A percentile compares a stretch with the other conserved stretches of the same genome.
These are phyloP conservation scores for Thuidium tamariscinum DNA, from an alignment of 225 moss, liverwort and hornwort species.

Conservation along the genomic window DNA sequence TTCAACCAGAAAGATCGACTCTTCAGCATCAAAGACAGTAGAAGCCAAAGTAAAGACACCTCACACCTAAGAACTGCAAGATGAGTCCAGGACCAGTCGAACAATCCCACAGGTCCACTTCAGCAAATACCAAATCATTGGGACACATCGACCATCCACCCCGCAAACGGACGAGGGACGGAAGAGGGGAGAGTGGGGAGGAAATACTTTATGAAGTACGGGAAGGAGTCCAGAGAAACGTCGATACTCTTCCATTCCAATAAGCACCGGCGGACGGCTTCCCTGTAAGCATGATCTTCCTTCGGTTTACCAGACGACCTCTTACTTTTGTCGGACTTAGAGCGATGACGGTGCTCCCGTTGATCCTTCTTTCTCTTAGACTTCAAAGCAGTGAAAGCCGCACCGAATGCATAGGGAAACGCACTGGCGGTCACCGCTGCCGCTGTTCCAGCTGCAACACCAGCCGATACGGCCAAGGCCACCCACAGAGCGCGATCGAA, in stretches of 20 bases:
- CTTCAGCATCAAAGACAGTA: neutral
- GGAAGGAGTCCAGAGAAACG: slow-evolving; percentile 73
- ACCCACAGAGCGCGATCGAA: slow-evolving; percentile 72
- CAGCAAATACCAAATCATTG: neutral
- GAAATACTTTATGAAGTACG: slow-evolving; percentile 73
- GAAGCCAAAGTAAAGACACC: neutral
- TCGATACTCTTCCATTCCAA: slow-evolving; percentile 83
- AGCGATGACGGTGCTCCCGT: slow-evolving; percentile 81
- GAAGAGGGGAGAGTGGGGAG: neutral
- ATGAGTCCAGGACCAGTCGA: neutral
- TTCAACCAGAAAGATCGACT: neutral
- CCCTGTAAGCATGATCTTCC: slow-evolving; percentile 76
- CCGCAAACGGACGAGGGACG: neutral
- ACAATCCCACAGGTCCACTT: neutral
- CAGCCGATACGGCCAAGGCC: slow-evolving; percentile 69
- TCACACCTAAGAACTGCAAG: neutral
- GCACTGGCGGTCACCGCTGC: slow-evolving; percentile 89
- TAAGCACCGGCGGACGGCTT: slow-evolving; percentile 67
- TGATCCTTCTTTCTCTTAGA: slow-evolving; percentile 93
- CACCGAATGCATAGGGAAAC: slow-evolving; percentile 91
- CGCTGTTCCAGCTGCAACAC: slow-evolving; percentile 86
- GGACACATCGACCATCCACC: neutral
- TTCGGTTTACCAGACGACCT: slow-evolving; percentile 72
- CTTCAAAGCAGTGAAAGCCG: slow-evolving; percentile 74
- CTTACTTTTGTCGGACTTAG: slow-evolving; percentile 82